Evolutionary conservation across 768 basidiomycete species (phyloP), one percentile per base, ranked within the genome.

Genomic region (Lactifluus subvellereus): DNA sequence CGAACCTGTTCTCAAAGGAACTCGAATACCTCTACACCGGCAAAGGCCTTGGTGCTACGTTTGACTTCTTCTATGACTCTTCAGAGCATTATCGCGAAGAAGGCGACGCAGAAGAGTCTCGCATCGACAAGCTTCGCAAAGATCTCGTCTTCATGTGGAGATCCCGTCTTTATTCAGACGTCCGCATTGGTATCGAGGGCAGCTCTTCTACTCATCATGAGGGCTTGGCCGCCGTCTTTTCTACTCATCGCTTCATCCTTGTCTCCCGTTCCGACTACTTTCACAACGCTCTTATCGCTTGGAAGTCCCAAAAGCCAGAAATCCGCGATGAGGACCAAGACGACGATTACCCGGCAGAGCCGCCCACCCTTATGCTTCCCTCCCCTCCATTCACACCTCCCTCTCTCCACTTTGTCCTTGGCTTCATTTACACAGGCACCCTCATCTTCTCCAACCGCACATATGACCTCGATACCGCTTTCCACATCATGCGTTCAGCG

Each of bases 91-190:
- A 65, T 62, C 72, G 72, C 47, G 77, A 75, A 43, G 77, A 77
- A 59, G 84, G 74, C 57, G 77, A 78, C 67, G 79, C 75, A 9
- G 83, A 76, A 73, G 84, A 79, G 66, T 76, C 82, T 50, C 77
- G 91, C 14, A 76, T 91, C 45, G 91, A 93, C 73, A 91, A 94
- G 75, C 83, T 97, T 10, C 84, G 92, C 64, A 92, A 93, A 74
- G 96, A 98, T 71, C 80, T 97, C 33, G 90, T 95, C 27, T 97
- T 88, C 78, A 96, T 94, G 93, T 98, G 95, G 96, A 78, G 96
- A 37, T 91, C 89, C 13, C 85, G 94, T 54, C 84, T 98, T 18
- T 98, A 94, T 72, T 91, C 93, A 2, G 96, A 98, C 73, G 84
- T 96, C 27, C 84, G 88, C 57, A 86, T 98, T 59, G 81, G 87